Percentiles rank a stretch among this genome's conserved stretches.
Evolutionary conservation across 1,284 basidiomycete genomes (phyloP).

Genomic region (Wolfiporia cocos): DNA sequence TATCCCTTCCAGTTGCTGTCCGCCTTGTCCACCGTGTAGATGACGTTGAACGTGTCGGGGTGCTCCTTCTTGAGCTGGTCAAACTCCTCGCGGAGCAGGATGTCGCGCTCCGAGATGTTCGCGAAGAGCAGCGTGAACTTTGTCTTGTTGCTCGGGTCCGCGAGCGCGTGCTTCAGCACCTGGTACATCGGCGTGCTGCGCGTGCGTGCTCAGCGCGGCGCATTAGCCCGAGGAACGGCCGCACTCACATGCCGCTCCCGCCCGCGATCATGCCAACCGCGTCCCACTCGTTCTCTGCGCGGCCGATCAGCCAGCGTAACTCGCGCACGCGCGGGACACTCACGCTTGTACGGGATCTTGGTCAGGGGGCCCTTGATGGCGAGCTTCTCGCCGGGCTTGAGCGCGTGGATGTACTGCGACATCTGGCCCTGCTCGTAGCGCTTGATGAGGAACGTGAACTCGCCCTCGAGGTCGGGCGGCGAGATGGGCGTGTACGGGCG

Average conservation of each 20-base stretch:
- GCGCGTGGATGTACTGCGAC: slow-evolving; percentile 68
- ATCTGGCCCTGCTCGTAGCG: slow-evolving; percentile 77
- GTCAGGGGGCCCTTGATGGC: slow-evolving; percentile 86
- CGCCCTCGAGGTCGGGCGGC: slow-evolving; percentile 63
- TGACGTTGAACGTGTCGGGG: slow-evolving; percentile 71
- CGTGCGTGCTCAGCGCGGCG: not conserved
- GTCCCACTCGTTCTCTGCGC: slow-evolving; percentile 75
- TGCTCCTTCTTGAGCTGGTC: slow-evolving; percentile 69
- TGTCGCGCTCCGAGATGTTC: slow-evolving; percentile 88
- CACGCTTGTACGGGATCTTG: slow-evolving; percentile 81
- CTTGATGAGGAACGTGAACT: slow-evolving; percentile 84
- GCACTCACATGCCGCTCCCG: slow-evolving; percentile 74
- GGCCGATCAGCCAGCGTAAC: slow-evolving; percentile 1
- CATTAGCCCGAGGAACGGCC: not conserved
- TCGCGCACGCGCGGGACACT: slow-evolving; percentile 8
- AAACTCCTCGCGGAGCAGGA: slow-evolving; percentile 81
- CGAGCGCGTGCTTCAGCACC: slow-evolving; percentile 69
- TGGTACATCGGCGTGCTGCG: slow-evolving; percentile 72
- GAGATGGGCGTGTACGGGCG: slow-evolving; percentile 88
- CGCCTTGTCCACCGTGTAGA: slow-evolving; percentile 86
- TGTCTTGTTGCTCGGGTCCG: slow-evolving; percentile 80
- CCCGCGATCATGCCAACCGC: slow-evolving; percentile 88
- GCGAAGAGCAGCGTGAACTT: slow-evolving; percentile 92
- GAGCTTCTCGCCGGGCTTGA: slow-evolving; percentile 79
- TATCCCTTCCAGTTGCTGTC: slow-evolving; percentile 65